phyloP scores from a whole-genome alignment of 495 filamentous ascomycete species.

The Letharia lupina region DNA sequence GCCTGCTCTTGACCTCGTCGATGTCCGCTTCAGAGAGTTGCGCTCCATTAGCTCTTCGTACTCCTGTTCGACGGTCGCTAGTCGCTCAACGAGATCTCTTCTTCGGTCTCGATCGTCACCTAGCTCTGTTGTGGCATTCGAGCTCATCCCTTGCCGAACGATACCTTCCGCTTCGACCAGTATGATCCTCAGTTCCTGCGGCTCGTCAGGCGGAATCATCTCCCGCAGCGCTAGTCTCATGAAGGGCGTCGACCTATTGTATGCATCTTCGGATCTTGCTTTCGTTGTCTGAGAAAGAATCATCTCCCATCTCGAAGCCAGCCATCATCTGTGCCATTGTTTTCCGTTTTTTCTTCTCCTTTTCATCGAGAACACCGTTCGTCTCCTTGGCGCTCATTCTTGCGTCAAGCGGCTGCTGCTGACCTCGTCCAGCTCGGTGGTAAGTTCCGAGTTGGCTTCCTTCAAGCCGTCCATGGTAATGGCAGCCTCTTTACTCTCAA shows the following conservation, averaged over 20 bases:
- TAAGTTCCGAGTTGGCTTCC: constrained; percentile 89
- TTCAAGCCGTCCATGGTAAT: constrained; percentile 98
- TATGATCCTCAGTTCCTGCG: constrained; percentile 64
- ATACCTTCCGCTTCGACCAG: constrained; percentile 85
- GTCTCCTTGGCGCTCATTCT: constrained; percentile 95
- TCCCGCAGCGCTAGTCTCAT: constrained; percentile 64
- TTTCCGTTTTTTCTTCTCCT: constrained; percentile 97
- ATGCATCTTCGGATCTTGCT: constrained; percentile 72
- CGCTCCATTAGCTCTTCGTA: constrained; percentile 73
- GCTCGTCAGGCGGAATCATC: constrained; percentile 68
- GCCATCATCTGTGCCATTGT: constrained; percentile 99
- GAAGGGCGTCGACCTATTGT: constrained; percentile 67
- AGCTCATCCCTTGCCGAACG: constrained; percentile 77
- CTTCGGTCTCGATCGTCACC: constrained; percentile 55
- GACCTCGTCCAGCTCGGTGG: constrained; percentile 81
- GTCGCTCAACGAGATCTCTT: constrained; percentile 60
- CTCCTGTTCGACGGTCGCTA: constrained; percentile 64
- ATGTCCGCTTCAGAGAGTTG: constrained; percentile 71
- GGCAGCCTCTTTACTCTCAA: constrained; percentile 90
- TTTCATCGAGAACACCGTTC: constrained; percentile 77
- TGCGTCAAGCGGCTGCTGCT: constrained; percentile 91
- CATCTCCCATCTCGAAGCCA: constrained; percentile 83
- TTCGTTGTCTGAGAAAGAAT: constrained; percentile 88
- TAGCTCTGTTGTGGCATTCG: constrained; percentile 56
- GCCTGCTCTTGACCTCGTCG: constrained; percentile 69